phyloP scores from a whole-genome alignment of 371 early-diverging fungal species.

The Zancudomyces culisetae region DNA sequence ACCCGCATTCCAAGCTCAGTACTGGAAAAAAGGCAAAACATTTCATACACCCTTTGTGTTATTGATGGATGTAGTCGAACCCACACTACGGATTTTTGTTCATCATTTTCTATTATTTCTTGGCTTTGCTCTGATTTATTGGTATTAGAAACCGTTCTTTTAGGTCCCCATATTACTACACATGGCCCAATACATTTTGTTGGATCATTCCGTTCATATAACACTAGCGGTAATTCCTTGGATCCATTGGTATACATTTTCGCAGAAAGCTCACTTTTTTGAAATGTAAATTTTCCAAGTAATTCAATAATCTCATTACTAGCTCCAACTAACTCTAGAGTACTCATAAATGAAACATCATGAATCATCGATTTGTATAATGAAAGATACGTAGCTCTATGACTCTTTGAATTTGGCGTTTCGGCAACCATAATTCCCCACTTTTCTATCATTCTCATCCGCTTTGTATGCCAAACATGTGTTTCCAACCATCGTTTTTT shows the following conservation, averaged over 20 bases:
- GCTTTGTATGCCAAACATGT: slow-evolving; percentile 95
- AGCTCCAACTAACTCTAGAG: slow-evolving; percentile 47
- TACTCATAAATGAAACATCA: slow-evolving; percentile 63
- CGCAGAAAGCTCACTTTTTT: slow-evolving; percentile 6
- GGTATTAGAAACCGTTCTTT: not conserved
- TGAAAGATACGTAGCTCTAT: slow-evolving; percentile 51
- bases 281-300: slow-evolving; percentile 22
- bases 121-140: not conserved
- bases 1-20: not conserved
- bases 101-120: not conserved
- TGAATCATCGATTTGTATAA: slow-evolving; percentile 46
- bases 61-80: slow-evolving; percentile 2
- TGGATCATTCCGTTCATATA: not conserved
- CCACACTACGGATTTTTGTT: not conserved
- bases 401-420: slow-evolving; percentile 70
- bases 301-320: slow-evolving; percentile 21
- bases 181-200: slow-evolving; percentile 15
- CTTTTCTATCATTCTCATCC: slow-evolving; percentile 78
- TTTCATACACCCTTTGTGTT: no score
- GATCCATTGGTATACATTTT: slow-evolving; percentile 1
- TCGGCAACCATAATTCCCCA: slow-evolving; percentile 52
- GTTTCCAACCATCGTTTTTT: slow-evolving; percentile 84
- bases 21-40: no score
- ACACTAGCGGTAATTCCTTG: not conserved
- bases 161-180: slow-evolving; percentile 12